Base-by-base conservation (phyloP, 2,329 filamentous ascomycete genomes). In the Fusarium burgessii region DNA sequence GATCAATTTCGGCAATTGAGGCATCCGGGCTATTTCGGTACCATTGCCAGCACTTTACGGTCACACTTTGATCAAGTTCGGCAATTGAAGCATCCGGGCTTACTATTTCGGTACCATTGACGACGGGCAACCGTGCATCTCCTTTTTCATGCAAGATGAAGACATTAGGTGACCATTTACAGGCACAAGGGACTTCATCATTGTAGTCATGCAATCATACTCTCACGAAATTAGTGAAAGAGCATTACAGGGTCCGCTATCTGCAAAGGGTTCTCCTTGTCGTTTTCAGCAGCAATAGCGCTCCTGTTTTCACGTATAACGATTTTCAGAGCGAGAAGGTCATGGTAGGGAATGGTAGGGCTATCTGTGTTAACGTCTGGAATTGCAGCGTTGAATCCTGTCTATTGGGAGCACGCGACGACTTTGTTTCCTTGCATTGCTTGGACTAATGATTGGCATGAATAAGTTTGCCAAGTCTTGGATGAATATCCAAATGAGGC, bases 281-380 rank as follows among this genome's bases (percentile, higher is more conserved):
- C n/a, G 18, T 41, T 38, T 63, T 72, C 41, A 35, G 25, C 15
- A 38, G 63, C 18, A 14, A 65, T 43, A 32, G 23, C 3, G 12
- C 14, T 15, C 62, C 66, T 6, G 58, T 74, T 12, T 76, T 73
- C 36, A 74, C 68, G 3, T 63, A 76, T 45, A 64, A 65, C 15
- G 73, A 75, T 51, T 60, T 74, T 2, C 73, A 76, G 57, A 67
- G 72, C 29, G 74, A 76, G 51, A 76, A 72, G 18, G 50, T 75
- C 11, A 66, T 74, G 6, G 23, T 70, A 12, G 36, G 49, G 18
- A 40, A 57, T 14, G 67, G 72, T 27, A 68, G 66, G 6, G 25
- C 49, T n/a, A 11, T 61, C 11, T 52, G 68, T 6, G 56, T 76
- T 11, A 65, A 76, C 35, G 73, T 75, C 47, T 74, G 71, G 74